Evolutionary conservation across 148 eudicot species (phyloP).

Genomic region (Hydrangea macrophylla): DNA sequence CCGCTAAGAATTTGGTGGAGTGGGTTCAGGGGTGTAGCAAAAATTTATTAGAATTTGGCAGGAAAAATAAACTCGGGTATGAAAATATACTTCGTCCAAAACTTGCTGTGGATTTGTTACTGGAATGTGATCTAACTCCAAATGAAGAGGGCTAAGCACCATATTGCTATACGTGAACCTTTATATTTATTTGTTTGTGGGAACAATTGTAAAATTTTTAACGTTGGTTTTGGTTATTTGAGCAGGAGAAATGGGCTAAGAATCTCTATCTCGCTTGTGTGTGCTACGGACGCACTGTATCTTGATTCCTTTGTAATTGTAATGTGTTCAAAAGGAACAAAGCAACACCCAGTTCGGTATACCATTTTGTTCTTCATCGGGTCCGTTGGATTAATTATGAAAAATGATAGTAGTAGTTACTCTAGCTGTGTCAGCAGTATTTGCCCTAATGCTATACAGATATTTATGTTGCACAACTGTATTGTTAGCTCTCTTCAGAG

Average conservation of each 20-base stretch:
- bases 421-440: no score
- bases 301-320: conserved; percentile 30
- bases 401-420: neutral
- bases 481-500: neutral
- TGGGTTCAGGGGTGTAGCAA: neutral
- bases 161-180: neutral
- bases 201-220: neutral
- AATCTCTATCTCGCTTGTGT: conserved; percentile 72
- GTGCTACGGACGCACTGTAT: conserved; percentile 79
- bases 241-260: conserved; percentile 93
- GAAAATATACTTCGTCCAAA: no score
- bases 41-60: no score
- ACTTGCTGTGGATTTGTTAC: no score
- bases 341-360: conserved; percentile 14
- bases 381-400: neutral
- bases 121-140: no score
- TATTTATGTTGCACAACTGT: neutral
- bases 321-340: neutral
- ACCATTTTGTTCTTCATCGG: neutral
- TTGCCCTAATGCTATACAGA: neutral
- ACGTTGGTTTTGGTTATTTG: neutral
- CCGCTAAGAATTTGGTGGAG: neutral
- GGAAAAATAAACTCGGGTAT: no score
- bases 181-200: neutral
- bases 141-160: no score